Percentiles rank a stretch among this genome's conserved stretches.
Evolutionary conservation across 1,284 basidiomycete species (phyloP).

Genomic region (Gomphus sp.): DNA sequence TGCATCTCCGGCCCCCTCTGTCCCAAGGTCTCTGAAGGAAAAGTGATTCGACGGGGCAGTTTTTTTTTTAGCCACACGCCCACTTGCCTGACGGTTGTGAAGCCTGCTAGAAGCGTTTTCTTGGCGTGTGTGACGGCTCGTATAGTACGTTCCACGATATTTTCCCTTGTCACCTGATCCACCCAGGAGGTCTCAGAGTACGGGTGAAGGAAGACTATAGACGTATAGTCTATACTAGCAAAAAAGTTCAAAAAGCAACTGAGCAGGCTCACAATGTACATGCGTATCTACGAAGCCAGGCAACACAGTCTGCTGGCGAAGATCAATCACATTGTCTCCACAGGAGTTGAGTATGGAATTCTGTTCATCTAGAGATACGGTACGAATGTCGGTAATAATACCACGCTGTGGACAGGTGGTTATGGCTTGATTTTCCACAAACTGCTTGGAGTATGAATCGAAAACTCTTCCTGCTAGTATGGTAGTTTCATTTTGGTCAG

Average conservation of each 20-base stretch:
- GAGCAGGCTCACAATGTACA: constrained; percentile 44
- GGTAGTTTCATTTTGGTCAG: not conserved
- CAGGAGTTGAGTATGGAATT: not conserved
- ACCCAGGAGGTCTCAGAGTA: constrained; percentile 53
- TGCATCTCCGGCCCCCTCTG: constrained; percentile 56
- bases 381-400: constrained; percentile 24
- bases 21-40: constrained; percentile 46
- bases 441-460: constrained; percentile 26
- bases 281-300: constrained; percentile 62
- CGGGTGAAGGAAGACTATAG: constrained; percentile 50
- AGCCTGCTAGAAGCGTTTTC: constrained; percentile 53
- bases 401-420: constrained; percentile 29
- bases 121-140: constrained; percentile 54
- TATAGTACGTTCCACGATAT: constrained; percentile 41
- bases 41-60: not conserved
- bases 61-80: constrained; percentile 5
- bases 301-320: constrained; percentile 41
- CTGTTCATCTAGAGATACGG: constrained; percentile 10
- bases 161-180: constrained; percentile 55
- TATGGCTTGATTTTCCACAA: constrained; percentile 30
- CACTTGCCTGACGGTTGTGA: constrained; percentile 52
- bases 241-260: not conserved
- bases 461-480: constrained; percentile 35
- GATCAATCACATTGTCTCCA: constrained; percentile 29
- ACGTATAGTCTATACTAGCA: not conserved